Conservation (phyloP, 1,284 basidiomycete species). For the Sanghuangporus weigelae region DNA sequence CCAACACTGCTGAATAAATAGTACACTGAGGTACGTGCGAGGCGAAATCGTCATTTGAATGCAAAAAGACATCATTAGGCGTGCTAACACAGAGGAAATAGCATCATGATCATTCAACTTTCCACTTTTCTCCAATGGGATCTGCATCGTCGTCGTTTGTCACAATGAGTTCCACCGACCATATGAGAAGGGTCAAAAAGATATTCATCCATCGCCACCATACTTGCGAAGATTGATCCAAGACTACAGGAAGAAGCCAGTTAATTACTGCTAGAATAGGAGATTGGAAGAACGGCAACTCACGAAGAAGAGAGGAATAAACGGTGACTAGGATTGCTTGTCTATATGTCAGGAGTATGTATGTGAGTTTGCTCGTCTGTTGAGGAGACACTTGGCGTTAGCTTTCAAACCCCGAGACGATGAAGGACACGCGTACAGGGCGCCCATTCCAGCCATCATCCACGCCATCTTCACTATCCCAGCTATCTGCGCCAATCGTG, state of each 20-base stretch:
- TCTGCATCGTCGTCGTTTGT: conserved; percentile 70
- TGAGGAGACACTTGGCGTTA: not conserved
- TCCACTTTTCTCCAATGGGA: conserved; percentile 58
- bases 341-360: conserved; percentile 71
- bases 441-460: conserved; percentile 65
- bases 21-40: not conserved
- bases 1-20: not conserved
- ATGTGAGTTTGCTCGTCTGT: conserved; percentile 70
- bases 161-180: conserved; percentile 76
- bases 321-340: conserved; percentile 81
- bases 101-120: conserved; percentile 52
- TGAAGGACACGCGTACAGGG: conserved; percentile 45
- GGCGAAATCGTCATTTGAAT: not conserved
- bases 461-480: conserved; percentile 62
- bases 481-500: conserved; percentile 75
- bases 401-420: not conserved
- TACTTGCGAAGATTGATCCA: conserved; percentile 80
- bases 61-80: not conserved
- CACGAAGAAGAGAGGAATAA: conserved; percentile 76
- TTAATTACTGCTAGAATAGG: not conserved
- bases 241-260: conserved; percentile 37
- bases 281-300: conserved; percentile 26
- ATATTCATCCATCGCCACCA: conserved; percentile 90
- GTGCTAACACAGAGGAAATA: not conserved
- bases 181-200: conserved; percentile 75